Evolutionary conservation across 106 monocot genomes (phyloP).

Genomic region (Triglochin maritima): DNA sequence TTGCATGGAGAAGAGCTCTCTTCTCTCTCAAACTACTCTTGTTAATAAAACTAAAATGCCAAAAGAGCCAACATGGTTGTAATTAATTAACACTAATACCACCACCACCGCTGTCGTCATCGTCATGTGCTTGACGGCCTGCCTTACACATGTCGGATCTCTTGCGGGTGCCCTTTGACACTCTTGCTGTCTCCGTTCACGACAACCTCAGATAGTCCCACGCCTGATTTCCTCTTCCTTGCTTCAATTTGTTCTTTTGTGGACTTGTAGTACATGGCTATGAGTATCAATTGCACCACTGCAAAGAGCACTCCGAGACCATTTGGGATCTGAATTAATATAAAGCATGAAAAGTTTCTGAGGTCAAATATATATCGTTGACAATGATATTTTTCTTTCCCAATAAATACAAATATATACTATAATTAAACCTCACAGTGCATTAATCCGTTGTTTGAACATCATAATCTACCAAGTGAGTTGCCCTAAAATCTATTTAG

Average conservation of each 20-base stretch:
- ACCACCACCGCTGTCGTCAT: neutral
- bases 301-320: constrained; percentile 36
- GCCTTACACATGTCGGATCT: neutral
- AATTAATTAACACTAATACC: no score
- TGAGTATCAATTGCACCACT: constrained; percentile 25
- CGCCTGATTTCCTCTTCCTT: constrained; percentile 20
- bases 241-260: constrained; percentile 23
- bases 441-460: no score
- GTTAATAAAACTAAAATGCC: no score
- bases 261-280: constrained; percentile 30
- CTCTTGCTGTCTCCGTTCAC: neutral
- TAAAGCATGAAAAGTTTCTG: neutral
- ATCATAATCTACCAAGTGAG: no score
- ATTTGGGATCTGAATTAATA: constrained; percentile 47
- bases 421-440: no score
- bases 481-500: no score
- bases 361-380: no score
- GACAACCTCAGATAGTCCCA: constrained; percentile 31
- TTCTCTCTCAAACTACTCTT: no score
- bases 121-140: neutral
- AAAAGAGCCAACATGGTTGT: no score
- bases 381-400: no score
- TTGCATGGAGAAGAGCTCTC: no score
- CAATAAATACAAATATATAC: no score
- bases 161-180: neutral